A percentile compares a stretch with the other conserved stretches of the same genome.
Evolutionary conservation across 2,329 filamentous ascomycete genomes (phyloP).

Genomic region (Arthroderma sp.): DNA sequence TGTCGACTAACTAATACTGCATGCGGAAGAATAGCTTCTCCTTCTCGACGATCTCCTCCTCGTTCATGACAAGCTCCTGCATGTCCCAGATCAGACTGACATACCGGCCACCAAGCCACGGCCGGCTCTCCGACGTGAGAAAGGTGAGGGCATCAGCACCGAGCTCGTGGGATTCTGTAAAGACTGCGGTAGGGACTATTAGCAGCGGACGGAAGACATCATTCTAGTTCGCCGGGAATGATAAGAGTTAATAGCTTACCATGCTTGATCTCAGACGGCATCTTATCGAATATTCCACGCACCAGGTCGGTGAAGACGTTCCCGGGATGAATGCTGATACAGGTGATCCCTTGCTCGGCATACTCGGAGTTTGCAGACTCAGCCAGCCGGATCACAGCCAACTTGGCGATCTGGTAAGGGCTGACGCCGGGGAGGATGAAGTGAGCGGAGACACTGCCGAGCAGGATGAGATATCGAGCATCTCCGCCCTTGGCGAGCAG

Average conservation of each 20-base stretch:
- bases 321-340: slow-evolving; percentile 33
- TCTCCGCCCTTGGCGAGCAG: slow-evolving; percentile 22
- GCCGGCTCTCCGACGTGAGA: slow-evolving; percentile 17
- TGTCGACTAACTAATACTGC: too few relatives aligned
- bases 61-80: slow-evolving; percentile 15
- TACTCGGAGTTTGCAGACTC: slow-evolving; percentile 41
- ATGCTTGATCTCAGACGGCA: slow-evolving; percentile 1
- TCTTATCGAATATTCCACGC: slow-evolving; percentile 21
- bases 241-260: too few relatives aligned
- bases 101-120: slow-evolving; percentile 21
- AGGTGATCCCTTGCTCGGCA: slow-evolving; percentile 31
- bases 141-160: slow-evolving; percentile 33
- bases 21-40: slow-evolving; percentile 28
- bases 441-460: slow-evolving; percentile 35
- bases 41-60: slow-evolving; percentile 15
- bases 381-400: slow-evolving; percentile 39
- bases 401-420: slow-evolving; percentile 39
- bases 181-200: not conserved
- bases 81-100: slow-evolving; percentile 18
- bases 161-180: slow-evolving; percentile 32
- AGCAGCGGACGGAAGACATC: too few relatives aligned
- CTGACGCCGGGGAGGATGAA: slow-evolving; percentile 27
- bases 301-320: slow-evolving; percentile 31
- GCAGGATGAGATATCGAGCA: slow-evolving; percentile 37
- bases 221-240: too few relatives aligned